These are phyloP conservation scores for Diutina ranongensis DNA, from an alignment of 1,139 yeast genomes.

Conservation along the genomic window DNA sequence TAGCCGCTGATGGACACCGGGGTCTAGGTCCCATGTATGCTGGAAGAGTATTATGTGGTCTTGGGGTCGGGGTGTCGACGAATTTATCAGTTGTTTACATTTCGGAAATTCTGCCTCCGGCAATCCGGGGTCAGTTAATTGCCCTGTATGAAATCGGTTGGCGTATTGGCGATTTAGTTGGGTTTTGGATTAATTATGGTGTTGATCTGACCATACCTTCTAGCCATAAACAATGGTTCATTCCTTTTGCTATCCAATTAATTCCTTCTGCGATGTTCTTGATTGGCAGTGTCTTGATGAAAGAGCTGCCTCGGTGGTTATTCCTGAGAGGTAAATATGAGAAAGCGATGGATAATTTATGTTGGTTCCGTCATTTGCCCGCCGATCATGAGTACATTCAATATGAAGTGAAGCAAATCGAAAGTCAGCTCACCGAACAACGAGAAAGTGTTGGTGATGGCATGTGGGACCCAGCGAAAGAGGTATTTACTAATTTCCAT, in stretches of 20 bases:
- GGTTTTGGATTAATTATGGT: conserved; percentile 34
- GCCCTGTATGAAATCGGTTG: conserved; percentile 32
- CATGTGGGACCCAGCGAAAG: conserved; percentile 25
- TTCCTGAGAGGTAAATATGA: conserved; percentile 25
- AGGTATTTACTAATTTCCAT: conserved; percentile 20
- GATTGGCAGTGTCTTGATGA: conserved; percentile 24
- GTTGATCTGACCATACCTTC: conserved; percentile 21
- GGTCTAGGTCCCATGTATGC: conserved; percentile 32
- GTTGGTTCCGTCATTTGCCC: conserved; percentile 28
- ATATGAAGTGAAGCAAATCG: conserved; percentile 27
- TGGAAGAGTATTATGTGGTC: conserved; percentile 30
- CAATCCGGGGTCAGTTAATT: conserved; percentile 28
- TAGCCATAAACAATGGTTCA: conserved; percentile 27
- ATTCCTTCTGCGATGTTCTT: conserved; percentile 31
- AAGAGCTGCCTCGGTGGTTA: conserved; percentile 31
- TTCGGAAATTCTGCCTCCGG: conserved; percentile 31
- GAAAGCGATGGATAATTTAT: conserved; percentile 23
- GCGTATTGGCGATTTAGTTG: conserved; percentile 32
- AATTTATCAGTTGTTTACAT: conserved; percentile 31
- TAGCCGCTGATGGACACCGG: conserved; percentile 19
- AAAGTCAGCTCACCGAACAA: conserved; percentile 17
- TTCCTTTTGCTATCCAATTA: conserved; percentile 33
- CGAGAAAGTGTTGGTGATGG: conserved; percentile 23
- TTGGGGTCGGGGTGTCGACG: conserved; percentile 30
- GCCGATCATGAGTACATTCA: conserved; percentile 26